Evolutionary conservation across 495 filamentous ascomycete species (phyloP).

Genomic region (Recurvomyces mirabilis): DNA sequence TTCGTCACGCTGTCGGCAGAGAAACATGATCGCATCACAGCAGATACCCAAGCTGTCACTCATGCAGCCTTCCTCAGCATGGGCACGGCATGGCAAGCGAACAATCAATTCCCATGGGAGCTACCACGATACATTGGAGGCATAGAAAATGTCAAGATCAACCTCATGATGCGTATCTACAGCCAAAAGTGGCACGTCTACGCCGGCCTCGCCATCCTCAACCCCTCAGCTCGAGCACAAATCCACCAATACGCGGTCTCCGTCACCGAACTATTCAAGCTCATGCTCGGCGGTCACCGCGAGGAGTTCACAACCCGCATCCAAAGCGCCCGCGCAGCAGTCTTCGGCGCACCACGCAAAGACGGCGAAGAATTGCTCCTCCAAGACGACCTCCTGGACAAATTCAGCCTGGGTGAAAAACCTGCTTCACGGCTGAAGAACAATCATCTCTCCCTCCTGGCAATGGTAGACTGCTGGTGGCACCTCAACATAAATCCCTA

Average conservation of each 20-base stretch:
- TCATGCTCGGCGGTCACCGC: slow-evolving; percentile 78
- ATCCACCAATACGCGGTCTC: slow-evolving; percentile 87
- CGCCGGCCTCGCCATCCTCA: slow-evolving; percentile 90
- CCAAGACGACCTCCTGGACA: slow-evolving; percentile 72
- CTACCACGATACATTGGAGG: slow-evolving; percentile 83
- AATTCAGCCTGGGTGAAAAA: slow-evolving; percentile 64
- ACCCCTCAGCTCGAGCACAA: slow-evolving; percentile 80
- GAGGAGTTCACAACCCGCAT: slow-evolving; percentile 74
- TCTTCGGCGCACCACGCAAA: slow-evolving; percentile 50
- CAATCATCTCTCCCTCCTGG: slow-evolving; percentile 83
- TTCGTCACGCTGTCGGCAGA: slow-evolving; percentile 75
- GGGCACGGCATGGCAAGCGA: slow-evolving; percentile 93
- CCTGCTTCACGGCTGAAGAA: slow-evolving; percentile 63
- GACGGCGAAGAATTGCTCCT: slow-evolving; percentile 53
- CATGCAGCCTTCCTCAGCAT: slow-evolving; percentile 95
- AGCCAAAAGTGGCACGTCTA: slow-evolving; percentile 99
- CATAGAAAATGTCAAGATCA: slow-evolving; percentile 99
- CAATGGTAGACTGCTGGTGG: slow-evolving; percentile 99
- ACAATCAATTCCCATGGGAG: slow-evolving; percentile 92
- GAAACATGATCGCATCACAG: slow-evolving; percentile 91
- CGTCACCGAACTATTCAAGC: slow-evolving; percentile 88
- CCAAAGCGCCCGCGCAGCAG: slow-evolving; percentile 62
- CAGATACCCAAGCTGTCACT: slow-evolving; percentile 94
- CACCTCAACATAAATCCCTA: slow-evolving; percentile 87
- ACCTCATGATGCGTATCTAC: slow-evolving; percentile 93